Evolutionary conservation across 345 rosid species (phyloP).

Genomic region (Aethionema arabicum): DNA sequence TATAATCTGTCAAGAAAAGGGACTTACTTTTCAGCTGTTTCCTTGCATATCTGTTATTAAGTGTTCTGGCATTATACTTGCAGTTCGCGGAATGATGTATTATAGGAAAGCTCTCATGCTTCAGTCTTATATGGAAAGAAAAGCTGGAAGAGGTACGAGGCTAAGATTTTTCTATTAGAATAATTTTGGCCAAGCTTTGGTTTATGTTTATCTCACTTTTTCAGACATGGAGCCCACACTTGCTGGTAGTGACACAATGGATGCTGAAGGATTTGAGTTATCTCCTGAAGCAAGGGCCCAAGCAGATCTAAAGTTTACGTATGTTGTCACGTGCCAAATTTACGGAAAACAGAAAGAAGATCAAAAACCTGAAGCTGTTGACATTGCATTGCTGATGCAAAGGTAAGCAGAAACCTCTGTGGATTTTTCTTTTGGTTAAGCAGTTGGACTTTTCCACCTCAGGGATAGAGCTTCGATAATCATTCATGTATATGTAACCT

Average conservation of each 20-base stretch:
- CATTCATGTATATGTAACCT: conserved; percentile 11
- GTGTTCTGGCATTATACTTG: conserved; percentile 24
- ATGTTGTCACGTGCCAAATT: conserved; percentile 94
- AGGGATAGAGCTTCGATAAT: conserved; percentile 11
- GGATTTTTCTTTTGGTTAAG: conserved; percentile 7
- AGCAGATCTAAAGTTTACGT: conserved; percentile 90
- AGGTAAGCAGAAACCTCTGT: conserved; percentile 44
- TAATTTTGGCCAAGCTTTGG: conserved; percentile 12
- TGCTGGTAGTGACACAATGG: conserved; percentile 48
- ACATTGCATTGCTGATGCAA: conserved; percentile 94
- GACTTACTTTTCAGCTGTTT: conserved; percentile 7
- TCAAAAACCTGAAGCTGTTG: conserved; percentile 87
- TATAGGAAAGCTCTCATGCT: conserved; percentile 98
- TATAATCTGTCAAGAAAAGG: conserved; percentile 16
- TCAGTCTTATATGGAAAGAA: conserved; percentile 80
- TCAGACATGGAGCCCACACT: conserved; percentile 68
- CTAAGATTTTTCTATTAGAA: conserved; percentile 23
- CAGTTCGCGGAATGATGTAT: conserved; percentile 99
- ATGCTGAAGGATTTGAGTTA: conserved; percentile 82
- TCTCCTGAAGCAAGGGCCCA: conserved; percentile 90
- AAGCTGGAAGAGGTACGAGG: conserved; percentile 59
- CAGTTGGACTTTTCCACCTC: conserved; percentile 4
- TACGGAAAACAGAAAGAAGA: conserved; percentile 98
- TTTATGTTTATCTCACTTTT: conserved; percentile 30
- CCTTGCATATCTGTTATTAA: conserved; percentile 22